Conservation (phyloP, 2,329 filamentous ascomycete species). For the Fusarium piperis region DNA sequence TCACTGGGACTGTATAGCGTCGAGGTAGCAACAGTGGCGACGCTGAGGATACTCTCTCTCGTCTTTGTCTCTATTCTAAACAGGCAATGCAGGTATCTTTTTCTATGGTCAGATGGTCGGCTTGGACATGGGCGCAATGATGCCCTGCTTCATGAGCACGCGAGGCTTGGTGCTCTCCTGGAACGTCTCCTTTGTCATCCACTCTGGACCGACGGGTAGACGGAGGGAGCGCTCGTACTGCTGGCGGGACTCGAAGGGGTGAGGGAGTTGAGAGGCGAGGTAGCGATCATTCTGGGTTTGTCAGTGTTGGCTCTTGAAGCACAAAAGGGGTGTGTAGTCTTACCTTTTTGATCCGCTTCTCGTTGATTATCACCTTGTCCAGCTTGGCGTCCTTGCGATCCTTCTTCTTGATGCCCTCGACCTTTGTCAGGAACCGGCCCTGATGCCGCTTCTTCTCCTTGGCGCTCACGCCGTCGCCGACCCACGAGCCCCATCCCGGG, state of each 20-base stretch:
- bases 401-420: slow-evolving; percentile 78
- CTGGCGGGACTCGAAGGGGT: slow-evolving; percentile 85
- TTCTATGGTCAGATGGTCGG: slow-evolving; percentile 58
- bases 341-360: slow-evolving; percentile 90
- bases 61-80: slow-evolving; percentile 23
- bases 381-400: slow-evolving; percentile 85
- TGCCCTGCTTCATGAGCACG: slow-evolving; percentile 88
- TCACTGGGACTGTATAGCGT: background rate
- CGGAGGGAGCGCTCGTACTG: slow-evolving; percentile 92
- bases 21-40: background rate
- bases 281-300: slow-evolving; percentile 79
- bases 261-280: slow-evolving; percentile 82
- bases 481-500: slow-evolving; percentile 94
- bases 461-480: slow-evolving; percentile 82
- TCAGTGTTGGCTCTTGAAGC: background rate
- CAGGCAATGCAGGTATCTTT: slow-evolving; percentile 2
- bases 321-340: slow-evolving; percentile 23
- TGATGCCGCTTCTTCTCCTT: slow-evolving; percentile 72
- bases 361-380: slow-evolving; percentile 87
- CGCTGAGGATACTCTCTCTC: slow-evolving; percentile 5
- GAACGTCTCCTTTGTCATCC: slow-evolving; percentile 95
- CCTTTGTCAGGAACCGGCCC: slow-evolving; percentile 70
- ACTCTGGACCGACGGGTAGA: slow-evolving; percentile 90
- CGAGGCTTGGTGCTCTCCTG: slow-evolving; percentile 90
- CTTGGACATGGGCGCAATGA: slow-evolving; percentile 88